phyloP scores from a whole-genome alignment of 805 yeast species.

The Candida saitoana region DNA sequence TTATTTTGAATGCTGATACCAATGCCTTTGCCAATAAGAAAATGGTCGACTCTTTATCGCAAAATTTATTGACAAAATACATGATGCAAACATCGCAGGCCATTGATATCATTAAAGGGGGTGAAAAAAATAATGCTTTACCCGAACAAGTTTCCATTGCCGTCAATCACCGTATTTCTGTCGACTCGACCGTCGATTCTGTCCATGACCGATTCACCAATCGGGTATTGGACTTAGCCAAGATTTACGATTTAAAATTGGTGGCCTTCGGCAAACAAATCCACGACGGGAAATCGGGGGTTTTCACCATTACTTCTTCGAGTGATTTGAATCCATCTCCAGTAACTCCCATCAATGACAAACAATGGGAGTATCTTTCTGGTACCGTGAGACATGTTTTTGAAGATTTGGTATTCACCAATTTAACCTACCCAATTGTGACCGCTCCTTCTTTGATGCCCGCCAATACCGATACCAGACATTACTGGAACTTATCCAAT shows the following conservation, averaged over 20 bases:
- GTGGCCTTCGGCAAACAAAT: slow-evolving; percentile 27
- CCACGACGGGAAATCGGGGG: slow-evolving; percentile 17
- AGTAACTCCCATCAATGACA: slow-evolving; percentile 36
- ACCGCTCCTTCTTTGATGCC: slow-evolving; percentile 60
- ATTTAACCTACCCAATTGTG: slow-evolving; percentile 28
- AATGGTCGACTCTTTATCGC: slow-evolving; percentile 19
- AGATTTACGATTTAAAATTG: slow-evolving; percentile 27
- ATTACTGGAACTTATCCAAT: slow-evolving; percentile 58
- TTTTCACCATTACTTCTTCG: slow-evolving; percentile 11
- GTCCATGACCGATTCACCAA: slow-evolving; percentile 19
- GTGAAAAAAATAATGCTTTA: slow-evolving; percentile 39
- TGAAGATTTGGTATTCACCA: slow-evolving; percentile 40
- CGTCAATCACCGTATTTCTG: slow-evolving; percentile 34
- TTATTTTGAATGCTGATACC: slow-evolving; percentile 33
- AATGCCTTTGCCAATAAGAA: slow-evolving; percentile 31
- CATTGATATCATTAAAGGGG: slow-evolving; percentile 33
- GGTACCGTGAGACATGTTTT: slow-evolving; percentile 45
- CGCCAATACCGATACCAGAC: slow-evolving; percentile 68
- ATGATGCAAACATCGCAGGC: slow-evolving; percentile 37
- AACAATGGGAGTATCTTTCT: slow-evolving; percentile 40
- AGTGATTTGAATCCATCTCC: slow-evolving; percentile 42
- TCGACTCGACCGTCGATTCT: slow-evolving; percentile 24
- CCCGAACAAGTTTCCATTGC: slow-evolving; percentile 32
- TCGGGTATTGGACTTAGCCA: slow-evolving; percentile 25
- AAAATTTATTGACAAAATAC: slow-evolving; percentile 21